Base-by-base conservation (phyloP, 2,329 filamentous ascomycete species). In the Cytospora piceae region DNA sequence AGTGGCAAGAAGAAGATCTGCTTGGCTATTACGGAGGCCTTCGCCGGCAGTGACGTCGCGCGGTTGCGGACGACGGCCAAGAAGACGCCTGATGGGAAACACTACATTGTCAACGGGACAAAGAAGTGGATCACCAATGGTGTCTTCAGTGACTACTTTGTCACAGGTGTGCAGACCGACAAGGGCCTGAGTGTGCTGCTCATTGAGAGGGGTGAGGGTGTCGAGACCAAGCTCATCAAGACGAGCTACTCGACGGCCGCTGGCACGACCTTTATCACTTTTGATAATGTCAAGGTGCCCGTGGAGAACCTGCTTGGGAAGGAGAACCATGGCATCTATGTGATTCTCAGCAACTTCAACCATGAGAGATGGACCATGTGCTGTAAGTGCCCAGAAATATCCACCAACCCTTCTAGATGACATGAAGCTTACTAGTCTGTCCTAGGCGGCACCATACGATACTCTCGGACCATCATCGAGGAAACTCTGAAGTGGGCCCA, bases 41-140 rank as follows among this genome's bases (percentile, higher is more conserved):
- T 96, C 77, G 92, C 92, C 20, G 92, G 92, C 17, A 90, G 86
- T 46, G 93, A 96, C 75, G 92, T 96, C 5, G 91, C 92, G 17
- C 88, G 90, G 20, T 81, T 96, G 46, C 84, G 90, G 68, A 95
- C 92, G 0, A 95, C 91, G 0, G 92, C 91, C 1, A 84, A 84
- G 70, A 92, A 93, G 80, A 92, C 90, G 0, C 78, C 87, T 1
- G 90, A 93, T 73, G 91, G 91, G 56, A 88, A 90, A 75, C 83
- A 89, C 77, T 94, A 91, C 75, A 82, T 87, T 65, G 82, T 88
- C 75, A 90, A 90, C 73, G 90, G 90, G 58, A 88, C 83, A 63
- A 94, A 94, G 84, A 95, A 94, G 80, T 93, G 90, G 91, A 93
- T 93, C 74, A 93, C 91, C 49, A 93, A 93, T 77, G 91, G 90